Percentiles rank a stretch among this genome's conserved stretches.
Conservation (phyloP, 805 yeast genomes). For the Kuraishia capsulata region DNA sequence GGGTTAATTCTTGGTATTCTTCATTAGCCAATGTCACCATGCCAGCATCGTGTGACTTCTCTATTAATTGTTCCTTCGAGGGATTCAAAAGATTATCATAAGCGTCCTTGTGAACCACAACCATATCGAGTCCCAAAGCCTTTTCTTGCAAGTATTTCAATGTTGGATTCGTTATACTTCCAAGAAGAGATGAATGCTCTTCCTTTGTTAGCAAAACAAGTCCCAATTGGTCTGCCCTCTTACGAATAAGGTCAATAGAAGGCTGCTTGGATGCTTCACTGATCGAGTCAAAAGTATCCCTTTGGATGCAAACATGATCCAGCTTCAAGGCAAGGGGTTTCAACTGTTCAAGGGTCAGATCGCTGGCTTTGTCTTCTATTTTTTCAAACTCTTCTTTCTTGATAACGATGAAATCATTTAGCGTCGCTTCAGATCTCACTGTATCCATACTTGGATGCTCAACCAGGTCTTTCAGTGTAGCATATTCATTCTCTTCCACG, state of each 20-base stretch:
- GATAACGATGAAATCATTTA: background rate
- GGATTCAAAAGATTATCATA: background rate
- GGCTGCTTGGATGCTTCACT: slow-evolving; percentile 6
- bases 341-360: background rate
- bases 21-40: background rate
- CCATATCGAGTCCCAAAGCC: slow-evolving; percentile 11
- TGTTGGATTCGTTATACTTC: slow-evolving; percentile 15
- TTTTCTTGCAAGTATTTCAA: slow-evolving; percentile 19
- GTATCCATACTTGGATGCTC: background rate
- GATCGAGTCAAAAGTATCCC: background rate
- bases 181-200: slow-evolving; percentile 2
- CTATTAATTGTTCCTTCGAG: background rate
- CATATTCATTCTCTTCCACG: background rate
- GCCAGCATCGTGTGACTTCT: background rate
- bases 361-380: background rate
- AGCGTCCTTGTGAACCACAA: background rate
- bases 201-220: slow-evolving; percentile 5
- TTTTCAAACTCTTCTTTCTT: background rate
- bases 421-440: background rate
- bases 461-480: background rate
- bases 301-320: background rate
- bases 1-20: background rate
- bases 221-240: slow-evolving; percentile 10
- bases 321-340: background rate
- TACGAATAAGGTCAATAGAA: slow-evolving; percentile 12